Conservation (phyloP, 208 protist genomes). For the Wallacemonas sp. region DNA sequence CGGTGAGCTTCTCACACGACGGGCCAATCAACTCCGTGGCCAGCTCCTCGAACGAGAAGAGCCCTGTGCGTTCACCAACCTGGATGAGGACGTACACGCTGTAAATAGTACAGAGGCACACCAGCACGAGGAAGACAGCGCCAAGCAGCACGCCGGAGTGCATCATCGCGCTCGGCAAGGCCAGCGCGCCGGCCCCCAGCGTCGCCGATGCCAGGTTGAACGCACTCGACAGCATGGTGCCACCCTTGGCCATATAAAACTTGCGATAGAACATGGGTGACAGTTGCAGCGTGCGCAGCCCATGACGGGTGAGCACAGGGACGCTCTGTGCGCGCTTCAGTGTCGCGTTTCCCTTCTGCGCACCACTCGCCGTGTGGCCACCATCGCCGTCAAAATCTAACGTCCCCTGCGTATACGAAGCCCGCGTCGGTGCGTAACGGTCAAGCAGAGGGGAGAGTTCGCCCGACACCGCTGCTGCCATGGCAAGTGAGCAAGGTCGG, state of each 20-base stretch:
- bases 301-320: conserved; percentile 22
- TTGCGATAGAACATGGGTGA: conserved; percentile 49
- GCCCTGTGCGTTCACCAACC: conserved; percentile 54
- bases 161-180: conserved; percentile 71
- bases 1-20: conserved; percentile 49
- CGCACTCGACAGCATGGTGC: conserved; percentile 57
- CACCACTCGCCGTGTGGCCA: background rate
- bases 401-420: conserved; percentile 26
- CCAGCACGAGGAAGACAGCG: conserved; percentile 38
- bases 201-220: conserved; percentile 84
- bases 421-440: conserved; percentile 19
- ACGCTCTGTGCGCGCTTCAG: conserved; percentile 31
- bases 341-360: background rate
- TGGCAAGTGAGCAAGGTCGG: background rate
- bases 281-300: conserved; percentile 22
- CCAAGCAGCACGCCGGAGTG: conserved; percentile 50
- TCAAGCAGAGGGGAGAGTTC: conserved; percentile 2
- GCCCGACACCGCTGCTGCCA: background rate
- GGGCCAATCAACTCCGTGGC: conserved; percentile 45
- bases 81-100: conserved; percentile 69
- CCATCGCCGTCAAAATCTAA: background rate
- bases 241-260: conserved; percentile 53
- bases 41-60: conserved; percentile 71
- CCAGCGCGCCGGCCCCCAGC: conserved; percentile 67
- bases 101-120: conserved; percentile 60